These are phyloP conservation scores for Ramularia collo-cygni DNA, from an alignment of 2,329 filamentous ascomycete species.

Conservation along the genomic window DNA sequence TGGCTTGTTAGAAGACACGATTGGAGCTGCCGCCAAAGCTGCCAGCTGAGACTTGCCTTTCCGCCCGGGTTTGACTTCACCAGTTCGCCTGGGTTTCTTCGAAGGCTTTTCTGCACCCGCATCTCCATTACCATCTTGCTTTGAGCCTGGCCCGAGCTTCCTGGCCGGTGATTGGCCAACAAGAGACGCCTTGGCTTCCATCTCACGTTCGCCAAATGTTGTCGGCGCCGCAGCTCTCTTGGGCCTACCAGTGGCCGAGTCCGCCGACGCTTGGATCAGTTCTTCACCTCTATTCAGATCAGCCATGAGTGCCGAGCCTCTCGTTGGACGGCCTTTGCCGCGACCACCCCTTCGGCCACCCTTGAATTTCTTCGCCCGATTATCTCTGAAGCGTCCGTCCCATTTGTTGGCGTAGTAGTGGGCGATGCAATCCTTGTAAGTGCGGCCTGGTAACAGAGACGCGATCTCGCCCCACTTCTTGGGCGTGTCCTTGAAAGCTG, in stretches of 20 bases:
- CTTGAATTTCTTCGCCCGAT: slow-evolving; percentile 50
- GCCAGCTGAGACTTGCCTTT: slow-evolving; percentile 38
- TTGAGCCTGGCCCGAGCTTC: slow-evolving; percentile 26
- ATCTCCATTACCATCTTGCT: slow-evolving; percentile 24
- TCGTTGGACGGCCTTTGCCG: slow-evolving; percentile 39
- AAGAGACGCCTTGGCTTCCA: slow-evolving; percentile 55
- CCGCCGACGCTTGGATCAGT: slow-evolving; percentile 15
- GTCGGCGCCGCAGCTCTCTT: slow-evolving; percentile 58
- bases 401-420: slow-evolving; percentile 81
- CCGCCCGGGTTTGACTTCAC: slow-evolving; percentile 30
- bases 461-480: slow-evolving; percentile 81
- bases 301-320: slow-evolving; percentile 54
- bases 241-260: slow-evolving; percentile 45
- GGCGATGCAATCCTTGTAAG: slow-evolving; percentile 74
- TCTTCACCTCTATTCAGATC: slow-evolving; percentile 49
- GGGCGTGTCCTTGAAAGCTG: slow-evolving; percentile 65
- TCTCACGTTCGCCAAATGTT: slow-evolving; percentile 60
- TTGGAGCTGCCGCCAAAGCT: slow-evolving; percentile 23
- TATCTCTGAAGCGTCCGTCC: slow-evolving; percentile 68
- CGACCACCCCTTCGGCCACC: slow-evolving; percentile 30
- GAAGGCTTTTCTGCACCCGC: slow-evolving; percentile 26
- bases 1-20: slow-evolving; percentile 30
- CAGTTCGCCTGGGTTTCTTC: slow-evolving; percentile 26
- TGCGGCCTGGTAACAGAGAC: slow-evolving; percentile 57
- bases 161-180: slow-evolving; percentile 47